Percentiles rank a stretch among this genome's conserved stretches.
These are phyloP conservation scores for Pyricularia sp. DNA, from an alignment of 2,329 filamentous ascomycete species.

Conservation along the genomic window DNA sequence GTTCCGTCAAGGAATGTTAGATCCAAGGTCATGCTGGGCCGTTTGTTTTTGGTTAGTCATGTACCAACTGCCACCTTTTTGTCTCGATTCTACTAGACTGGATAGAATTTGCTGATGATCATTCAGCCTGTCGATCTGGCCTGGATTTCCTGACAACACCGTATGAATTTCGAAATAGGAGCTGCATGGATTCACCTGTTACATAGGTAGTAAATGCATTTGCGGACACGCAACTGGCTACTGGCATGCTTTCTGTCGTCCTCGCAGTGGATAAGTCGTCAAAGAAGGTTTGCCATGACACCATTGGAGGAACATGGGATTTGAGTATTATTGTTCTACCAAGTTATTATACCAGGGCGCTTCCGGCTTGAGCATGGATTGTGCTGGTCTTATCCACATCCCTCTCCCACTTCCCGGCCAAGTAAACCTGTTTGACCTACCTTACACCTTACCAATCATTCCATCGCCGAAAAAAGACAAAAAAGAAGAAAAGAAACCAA, in stretches of 20 bases:
- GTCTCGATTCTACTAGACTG: not conserved
- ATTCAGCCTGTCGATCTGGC: not conserved
- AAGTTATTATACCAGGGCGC: not conserved
- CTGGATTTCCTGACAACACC: not conserved
- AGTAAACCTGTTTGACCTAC: not conserved
- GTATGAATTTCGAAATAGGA: not conserved
- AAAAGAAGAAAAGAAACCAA: not conserved
- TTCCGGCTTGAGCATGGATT: not conserved
- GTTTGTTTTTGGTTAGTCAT: not conserved
- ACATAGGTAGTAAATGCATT: not conserved
- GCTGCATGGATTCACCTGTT: not conserved
- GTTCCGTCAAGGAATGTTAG: not conserved
- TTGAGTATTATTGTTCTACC: not conserved
- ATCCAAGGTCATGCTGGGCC: not conserved
- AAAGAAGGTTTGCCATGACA: not conserved
- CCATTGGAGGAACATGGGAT: not conserved
- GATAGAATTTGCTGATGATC: not conserved
- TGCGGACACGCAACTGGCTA: not conserved
- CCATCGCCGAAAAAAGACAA: not conserved
- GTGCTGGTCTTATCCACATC: not conserved
- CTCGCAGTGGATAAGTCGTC: not conserved
- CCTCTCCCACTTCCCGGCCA: not conserved
- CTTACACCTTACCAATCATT: not conserved
- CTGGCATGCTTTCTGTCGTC: not conserved
- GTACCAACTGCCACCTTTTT: not conserved